Conservation (phyloP, 208 protist species). For the Tritrichomonas foetus region DNA sequence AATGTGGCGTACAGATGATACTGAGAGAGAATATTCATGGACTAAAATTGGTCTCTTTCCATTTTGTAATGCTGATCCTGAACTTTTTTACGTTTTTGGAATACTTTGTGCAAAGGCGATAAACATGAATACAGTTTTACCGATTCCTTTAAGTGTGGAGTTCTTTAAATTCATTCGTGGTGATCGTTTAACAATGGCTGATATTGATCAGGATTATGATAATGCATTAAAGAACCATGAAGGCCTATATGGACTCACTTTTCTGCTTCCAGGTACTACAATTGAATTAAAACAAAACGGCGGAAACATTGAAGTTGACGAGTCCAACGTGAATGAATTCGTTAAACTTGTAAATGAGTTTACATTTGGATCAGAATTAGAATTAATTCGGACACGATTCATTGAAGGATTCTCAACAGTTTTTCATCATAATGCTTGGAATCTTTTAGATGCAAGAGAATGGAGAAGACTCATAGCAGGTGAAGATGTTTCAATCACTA, state of each 20-base stretch:
- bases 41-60: not conserved
- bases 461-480: not conserved
- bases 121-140: not conserved
- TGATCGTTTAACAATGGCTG: not conserved
- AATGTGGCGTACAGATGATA: not conserved
- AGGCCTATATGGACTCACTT: not conserved
- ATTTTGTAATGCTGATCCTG: not conserved
- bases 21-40: not conserved
- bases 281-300: not conserved
- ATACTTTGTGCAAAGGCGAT: not conserved
- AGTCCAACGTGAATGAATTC: not conserved
- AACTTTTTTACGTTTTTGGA: not conserved
- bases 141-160: not conserved
- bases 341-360: not conserved
- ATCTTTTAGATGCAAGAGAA: not conserved
- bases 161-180: not conserved
- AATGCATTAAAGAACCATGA: no score
- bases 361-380: not conserved
- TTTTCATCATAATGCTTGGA: not conserved
- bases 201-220: not conserved
- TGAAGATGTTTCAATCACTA: not conserved
- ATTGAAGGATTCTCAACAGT: not conserved
- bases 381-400: not conserved
- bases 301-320: not conserved
- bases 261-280: not conserved